A percentile compares a stretch with the other conserved stretches of the same genome.
Conservation (phyloP, 768 basidiomycete genomes). For the Termitomyces sp. region DNA sequence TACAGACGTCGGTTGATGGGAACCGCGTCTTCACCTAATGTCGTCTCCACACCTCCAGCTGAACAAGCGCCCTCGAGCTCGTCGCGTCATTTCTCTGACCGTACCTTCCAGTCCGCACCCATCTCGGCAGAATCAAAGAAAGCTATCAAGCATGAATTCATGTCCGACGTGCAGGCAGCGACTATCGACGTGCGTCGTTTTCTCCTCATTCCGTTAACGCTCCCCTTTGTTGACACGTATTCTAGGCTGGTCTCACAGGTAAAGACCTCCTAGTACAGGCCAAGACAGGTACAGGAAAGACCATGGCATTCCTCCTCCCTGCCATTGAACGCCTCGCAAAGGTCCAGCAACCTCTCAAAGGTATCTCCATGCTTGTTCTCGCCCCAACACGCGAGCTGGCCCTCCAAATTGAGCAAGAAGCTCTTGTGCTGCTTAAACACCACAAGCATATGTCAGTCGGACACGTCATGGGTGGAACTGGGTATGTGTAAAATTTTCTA, state of each 20-base stretch:
- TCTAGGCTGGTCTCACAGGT: constrained; percentile 34
- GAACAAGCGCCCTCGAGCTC: neutral
- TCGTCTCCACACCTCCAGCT: neutral
- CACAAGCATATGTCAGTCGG: constrained; percentile 35
- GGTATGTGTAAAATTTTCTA: constrained; percentile 19
- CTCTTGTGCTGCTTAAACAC: constrained; percentile 35
- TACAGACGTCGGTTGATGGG: neutral
- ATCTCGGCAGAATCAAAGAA: constrained; percentile 35
- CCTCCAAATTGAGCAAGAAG: constrained; percentile 64
- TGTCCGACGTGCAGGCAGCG: constrained; percentile 46
- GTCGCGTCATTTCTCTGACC: constrained; percentile 22
- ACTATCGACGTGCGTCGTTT: constrained; percentile 29
- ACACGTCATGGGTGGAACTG: constrained; percentile 52
- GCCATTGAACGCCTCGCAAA: constrained; percentile 60
- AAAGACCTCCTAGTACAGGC: constrained; percentile 45
- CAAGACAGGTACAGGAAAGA: constrained; percentile 56
- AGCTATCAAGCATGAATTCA: constrained; percentile 37
- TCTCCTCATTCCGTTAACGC: neutral
- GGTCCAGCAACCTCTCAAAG: constrained; percentile 18
- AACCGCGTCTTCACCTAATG: neutral
- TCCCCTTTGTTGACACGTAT: neutral
- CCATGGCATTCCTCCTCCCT: constrained; percentile 60
- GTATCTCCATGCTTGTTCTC: constrained; percentile 56
- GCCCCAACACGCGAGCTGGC: constrained; percentile 75
- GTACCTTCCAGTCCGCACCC: constrained; percentile 25